These are phyloP conservation scores for Selaginella moellendorffii DNA, from an alignment of 75 land plant genomes.

Conservation along the genomic window DNA sequence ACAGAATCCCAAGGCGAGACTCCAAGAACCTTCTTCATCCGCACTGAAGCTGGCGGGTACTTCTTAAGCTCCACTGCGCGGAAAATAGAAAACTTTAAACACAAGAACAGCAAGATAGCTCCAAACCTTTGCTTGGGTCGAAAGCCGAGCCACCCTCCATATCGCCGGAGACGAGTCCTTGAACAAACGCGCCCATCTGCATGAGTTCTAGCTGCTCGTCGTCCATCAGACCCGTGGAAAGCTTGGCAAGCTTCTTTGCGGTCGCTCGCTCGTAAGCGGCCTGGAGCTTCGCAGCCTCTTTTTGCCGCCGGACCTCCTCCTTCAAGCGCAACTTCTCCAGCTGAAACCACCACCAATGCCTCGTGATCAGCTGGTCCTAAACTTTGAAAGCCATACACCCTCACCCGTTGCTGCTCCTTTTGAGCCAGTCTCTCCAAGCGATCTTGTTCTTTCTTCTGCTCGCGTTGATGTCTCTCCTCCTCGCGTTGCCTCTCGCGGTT, in stretches of 20 bases:
- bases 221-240: conserved; percentile 74
- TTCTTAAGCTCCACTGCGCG: conserved; percentile 36
- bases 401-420: conserved; percentile 43
- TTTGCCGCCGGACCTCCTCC: conserved; percentile 68
- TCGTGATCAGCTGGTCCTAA: neutral
- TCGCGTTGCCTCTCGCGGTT: conserved; percentile 73
- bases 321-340: conserved; percentile 68
- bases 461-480: conserved; percentile 58
- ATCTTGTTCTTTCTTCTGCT: conserved; percentile 61
- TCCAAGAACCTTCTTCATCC: conserved; percentile 53
- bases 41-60: conserved; percentile 65
- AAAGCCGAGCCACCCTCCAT: conserved; percentile 58
- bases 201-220: conserved; percentile 91
- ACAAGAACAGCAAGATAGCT: neutral
- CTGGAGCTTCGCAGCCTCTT: conserved; percentile 66
- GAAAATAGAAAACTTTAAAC: neutral
- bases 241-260: conserved; percentile 71
- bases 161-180: conserved; percentile 46
- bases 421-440: conserved; percentile 55
- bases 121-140: conserved; percentile 42
- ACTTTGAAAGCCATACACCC: conserved; percentile 23
- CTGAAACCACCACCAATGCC: conserved; percentile 17
- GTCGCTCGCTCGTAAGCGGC: conserved; percentile 85
- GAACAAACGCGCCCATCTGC: conserved; percentile 61
- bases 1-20: conserved; percentile 83